A percentile compares a stretch with the other conserved stretches of the same genome.
These are phyloP conservation scores for Azolla pinnata DNA, from an alignment of 75 land plant genomes.

Conservation along the genomic window DNA sequence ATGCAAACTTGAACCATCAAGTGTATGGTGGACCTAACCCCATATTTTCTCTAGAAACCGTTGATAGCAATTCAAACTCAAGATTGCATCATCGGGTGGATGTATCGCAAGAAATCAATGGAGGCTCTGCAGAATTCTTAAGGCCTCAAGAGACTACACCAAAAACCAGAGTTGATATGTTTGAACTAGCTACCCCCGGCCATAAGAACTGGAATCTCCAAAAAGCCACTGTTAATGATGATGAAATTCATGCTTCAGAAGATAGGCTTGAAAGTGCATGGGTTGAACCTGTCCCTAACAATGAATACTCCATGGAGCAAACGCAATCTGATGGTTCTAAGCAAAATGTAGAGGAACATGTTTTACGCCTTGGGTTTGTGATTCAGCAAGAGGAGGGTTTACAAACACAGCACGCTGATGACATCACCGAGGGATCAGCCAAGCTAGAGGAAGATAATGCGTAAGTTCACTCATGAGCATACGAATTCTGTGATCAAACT, in stretches of 20 bases:
- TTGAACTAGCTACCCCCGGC: background rate
- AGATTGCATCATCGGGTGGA: background rate
- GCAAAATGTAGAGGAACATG: conserved; percentile 24
- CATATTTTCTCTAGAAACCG: background rate
- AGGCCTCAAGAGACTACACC: background rate
- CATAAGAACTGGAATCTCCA: background rate
- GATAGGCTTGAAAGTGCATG: conserved; percentile 14
- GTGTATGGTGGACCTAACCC: background rate
- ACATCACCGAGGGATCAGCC: conserved; percentile 40
- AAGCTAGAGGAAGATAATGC: conserved; percentile 80
- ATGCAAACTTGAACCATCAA: background rate
- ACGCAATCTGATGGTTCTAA: conserved; percentile 7
- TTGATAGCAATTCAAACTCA: background rate
- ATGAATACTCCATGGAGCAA: too few species aligned
- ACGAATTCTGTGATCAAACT: background rate
- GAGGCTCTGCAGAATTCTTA: background rate
- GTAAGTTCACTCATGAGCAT: conserved; percentile 33
- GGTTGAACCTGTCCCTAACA: conserved; percentile 11
- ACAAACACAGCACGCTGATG: conserved; percentile 7
- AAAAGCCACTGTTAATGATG: background rate
- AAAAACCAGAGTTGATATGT: background rate
- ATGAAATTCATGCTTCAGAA: background rate
- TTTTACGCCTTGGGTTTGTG: conserved; percentile 68
- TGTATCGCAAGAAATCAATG: background rate
- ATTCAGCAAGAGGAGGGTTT: conserved; percentile 56